These are phyloP conservation scores for Amanita jacksonii DNA, from an alignment of 768 basidiomycete species.

Conservation along the genomic window DNA sequence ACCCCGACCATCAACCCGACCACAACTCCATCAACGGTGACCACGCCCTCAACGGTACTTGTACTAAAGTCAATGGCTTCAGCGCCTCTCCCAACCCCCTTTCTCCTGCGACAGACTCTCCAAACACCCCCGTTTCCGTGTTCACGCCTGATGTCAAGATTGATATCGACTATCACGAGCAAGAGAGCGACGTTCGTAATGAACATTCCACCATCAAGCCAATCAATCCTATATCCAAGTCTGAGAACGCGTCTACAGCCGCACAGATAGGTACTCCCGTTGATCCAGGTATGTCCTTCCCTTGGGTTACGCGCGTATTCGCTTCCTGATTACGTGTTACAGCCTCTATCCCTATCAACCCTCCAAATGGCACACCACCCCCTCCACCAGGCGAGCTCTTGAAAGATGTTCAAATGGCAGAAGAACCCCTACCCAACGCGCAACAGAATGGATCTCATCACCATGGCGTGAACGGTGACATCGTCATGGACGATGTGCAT, in stretches of 20 bases:
- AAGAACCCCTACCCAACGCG: constrained; percentile 24
- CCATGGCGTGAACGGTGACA: constrained; percentile 22
- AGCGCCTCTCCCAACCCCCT: constrained; percentile 22
- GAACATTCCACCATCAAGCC: constrained; percentile 46
- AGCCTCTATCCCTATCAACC: constrained; percentile 35
- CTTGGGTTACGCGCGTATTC: constrained; percentile 10
- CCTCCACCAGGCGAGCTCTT: constrained; percentile 30
- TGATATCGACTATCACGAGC: constrained; percentile 49
- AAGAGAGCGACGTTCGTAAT: constrained; percentile 60
- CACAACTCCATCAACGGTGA: constrained; percentile 23
- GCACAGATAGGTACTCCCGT: constrained; percentile 34
- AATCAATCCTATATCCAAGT: constrained; percentile 26
- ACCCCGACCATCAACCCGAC: constrained; percentile 31
- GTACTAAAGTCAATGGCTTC: constrained; percentile 21
- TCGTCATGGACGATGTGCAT: constrained; percentile 31
- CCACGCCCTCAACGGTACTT: constrained; percentile 26
- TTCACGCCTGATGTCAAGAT: constrained; percentile 48
- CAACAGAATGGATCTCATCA: constrained; percentile 16
- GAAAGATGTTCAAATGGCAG: constrained; percentile 53
- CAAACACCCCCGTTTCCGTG: constrained; percentile 51
- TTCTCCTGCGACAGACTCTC: constrained; percentile 41
- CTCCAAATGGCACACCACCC: constrained; percentile 37
- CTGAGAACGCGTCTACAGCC: constrained; percentile 33
- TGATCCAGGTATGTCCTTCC: constrained; percentile 39
- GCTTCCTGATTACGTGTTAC: constrained; percentile 14